A percentile compares a stretch with the other conserved stretches of the same genome.
phyloP scores from a whole-genome alignment of 176 grass and related monocot species.

The Ensete glaucum region DNA sequence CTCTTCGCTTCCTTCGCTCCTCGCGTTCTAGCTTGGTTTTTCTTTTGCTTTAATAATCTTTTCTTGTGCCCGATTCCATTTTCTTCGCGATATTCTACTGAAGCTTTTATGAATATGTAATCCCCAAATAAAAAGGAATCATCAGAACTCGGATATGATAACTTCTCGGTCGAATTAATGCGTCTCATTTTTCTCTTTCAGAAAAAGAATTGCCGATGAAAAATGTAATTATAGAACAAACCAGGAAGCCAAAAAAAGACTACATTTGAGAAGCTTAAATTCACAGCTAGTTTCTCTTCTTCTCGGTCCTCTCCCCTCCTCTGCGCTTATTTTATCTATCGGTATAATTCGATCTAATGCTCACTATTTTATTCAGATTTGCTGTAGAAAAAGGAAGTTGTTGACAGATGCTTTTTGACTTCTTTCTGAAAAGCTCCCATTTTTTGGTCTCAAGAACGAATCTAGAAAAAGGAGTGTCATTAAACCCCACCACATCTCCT shows the following conservation, averaged over 20 bases:
- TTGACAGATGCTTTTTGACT: not conserved
- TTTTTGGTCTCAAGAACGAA: not conserved
- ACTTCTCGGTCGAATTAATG: not conserved
- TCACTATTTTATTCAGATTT: constrained; percentile 5
- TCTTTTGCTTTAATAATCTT: too few relatives aligned
- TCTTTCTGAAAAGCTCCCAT: not conserved
- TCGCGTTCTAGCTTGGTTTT: too few relatives aligned
- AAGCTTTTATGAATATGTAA: too few relatives aligned
- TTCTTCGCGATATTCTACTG: too few relatives aligned
- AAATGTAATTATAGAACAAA: not conserved
- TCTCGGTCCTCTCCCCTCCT: not conserved
- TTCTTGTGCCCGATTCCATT: too few relatives aligned
- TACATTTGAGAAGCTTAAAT: not conserved
- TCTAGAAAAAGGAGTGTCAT: not conserved
- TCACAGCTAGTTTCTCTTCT: not conserved
- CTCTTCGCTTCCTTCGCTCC: too few relatives aligned
- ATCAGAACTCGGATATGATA: not conserved
- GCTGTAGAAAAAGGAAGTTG: not conserved
- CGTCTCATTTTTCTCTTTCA: not conserved
- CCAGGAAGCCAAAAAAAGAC: not conserved
- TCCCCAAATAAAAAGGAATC: too few relatives aligned
- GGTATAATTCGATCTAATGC: not conserved
- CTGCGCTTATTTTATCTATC: not conserved
- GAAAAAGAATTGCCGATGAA: not conserved
- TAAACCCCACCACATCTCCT: not conserved